A percentile compares a stretch with the other conserved stretches of the same genome.
Evolutionary conservation across 495 filamentous ascomycete genomes (phyloP).

Genomic region (Sphaerosporella brunnea): DNA sequence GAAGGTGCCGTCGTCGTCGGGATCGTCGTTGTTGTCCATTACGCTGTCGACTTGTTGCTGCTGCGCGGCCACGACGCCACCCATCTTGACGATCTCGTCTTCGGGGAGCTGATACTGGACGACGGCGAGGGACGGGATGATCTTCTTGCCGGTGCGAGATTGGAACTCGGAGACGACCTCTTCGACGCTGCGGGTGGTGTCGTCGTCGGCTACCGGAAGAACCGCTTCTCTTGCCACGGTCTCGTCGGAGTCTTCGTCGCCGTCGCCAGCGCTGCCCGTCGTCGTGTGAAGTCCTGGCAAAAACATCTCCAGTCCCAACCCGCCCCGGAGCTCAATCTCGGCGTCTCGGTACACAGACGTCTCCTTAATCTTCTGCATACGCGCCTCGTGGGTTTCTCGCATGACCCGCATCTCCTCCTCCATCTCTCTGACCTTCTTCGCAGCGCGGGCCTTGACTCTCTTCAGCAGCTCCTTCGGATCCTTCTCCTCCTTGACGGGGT

Average conservation of each 20-base stretch:
- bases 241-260: constrained; percentile 2
- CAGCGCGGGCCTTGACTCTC: constrained; percentile 58
- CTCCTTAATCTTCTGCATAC: constrained; percentile 54
- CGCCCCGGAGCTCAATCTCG: constrained; percentile 43
- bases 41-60: constrained; percentile 9
- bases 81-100: constrained; percentile 21
- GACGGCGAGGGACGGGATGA: constrained; percentile 15
- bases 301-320: not conserved
- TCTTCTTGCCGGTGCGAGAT: constrained; percentile 15
- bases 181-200: constrained; percentile 56
- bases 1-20: not conserved
- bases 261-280: not conserved
- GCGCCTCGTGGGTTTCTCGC: constrained; percentile 55
- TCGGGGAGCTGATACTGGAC: constrained; percentile 14
- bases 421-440: constrained; percentile 44
- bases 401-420: constrained; percentile 66
- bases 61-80: constrained; percentile 13
- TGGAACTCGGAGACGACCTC: constrained; percentile 19
- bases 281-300: not conserved
- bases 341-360: constrained; percentile 45
- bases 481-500: constrained; percentile 34
- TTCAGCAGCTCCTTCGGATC: constrained; percentile 44
- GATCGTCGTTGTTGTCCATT: constrained; percentile 5
- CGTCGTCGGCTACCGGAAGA: constrained; percentile 80
- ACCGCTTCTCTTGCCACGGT: constrained; percentile 45